phyloP scores from a whole-genome alignment of 495 filamentous ascomycete genomes.

The Aspergillus biplanus region DNA sequence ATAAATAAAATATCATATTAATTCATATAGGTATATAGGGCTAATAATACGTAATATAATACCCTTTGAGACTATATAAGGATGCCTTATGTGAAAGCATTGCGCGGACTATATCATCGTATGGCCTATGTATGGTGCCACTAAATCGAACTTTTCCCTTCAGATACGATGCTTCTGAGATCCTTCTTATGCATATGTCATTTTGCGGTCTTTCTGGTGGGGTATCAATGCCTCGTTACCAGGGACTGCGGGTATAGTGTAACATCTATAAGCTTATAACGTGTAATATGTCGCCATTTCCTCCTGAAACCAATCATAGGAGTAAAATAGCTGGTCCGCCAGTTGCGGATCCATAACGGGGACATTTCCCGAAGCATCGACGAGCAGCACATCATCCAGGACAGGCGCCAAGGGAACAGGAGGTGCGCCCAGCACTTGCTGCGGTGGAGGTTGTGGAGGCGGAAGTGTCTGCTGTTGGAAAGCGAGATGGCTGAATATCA shows the following conservation, averaged over 20 bases:
- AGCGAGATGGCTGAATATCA: conserved; percentile 50
- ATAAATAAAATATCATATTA: no score
- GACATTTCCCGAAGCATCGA: conserved; percentile 39
- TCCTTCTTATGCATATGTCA: no score
- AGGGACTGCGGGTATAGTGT: background rate
- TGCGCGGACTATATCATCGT: no score
- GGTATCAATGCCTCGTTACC: background rate
- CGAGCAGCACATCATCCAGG: conserved; percentile 46
- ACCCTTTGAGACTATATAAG: no score
- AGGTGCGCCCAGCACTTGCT: conserved; percentile 17
- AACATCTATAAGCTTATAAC: conserved; percentile 27
- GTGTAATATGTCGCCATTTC: conserved; percentile 52
- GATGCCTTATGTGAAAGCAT: no score
- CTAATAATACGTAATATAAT: no score
- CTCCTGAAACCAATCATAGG: conserved; percentile 51
- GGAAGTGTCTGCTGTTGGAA: conserved; percentile 35
- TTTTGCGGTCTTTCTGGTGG: background rate
- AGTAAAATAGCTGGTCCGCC: conserved; percentile 48
- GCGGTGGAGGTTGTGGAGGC: conserved; percentile 29
- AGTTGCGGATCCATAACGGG: conserved; percentile 47
- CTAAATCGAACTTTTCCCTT: no score
- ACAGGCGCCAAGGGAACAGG: conserved; percentile 46
- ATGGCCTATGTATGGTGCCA: no score
- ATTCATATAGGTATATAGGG: no score
- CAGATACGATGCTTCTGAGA: no score